Base-by-base conservation (phyloP, 306 rosid genomes). In the Geum urbanum region DNA sequence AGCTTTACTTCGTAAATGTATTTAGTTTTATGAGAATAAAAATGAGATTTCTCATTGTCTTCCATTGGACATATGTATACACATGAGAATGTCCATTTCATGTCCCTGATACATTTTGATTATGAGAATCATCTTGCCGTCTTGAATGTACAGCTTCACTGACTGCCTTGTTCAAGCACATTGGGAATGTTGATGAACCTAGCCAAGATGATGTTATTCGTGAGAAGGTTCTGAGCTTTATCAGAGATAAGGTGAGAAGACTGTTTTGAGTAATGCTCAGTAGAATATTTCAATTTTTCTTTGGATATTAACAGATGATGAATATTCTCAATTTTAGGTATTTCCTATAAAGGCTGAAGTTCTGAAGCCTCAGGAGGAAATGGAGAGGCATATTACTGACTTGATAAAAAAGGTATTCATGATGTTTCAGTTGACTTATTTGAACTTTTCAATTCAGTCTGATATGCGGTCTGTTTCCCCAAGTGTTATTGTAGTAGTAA, bases 321-420 rank as follows among this genome's bases (percentile, higher is more conserved):
- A 70, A 61, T 66, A 54, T 71, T 69, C 83, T 12, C 18, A 63
- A 48, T 68, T 70, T 73, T 78, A 94, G 99, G 96, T 94, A 69
- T 91, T 94, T 69, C 92, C 99, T 69, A 78, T 87, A 43, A 94
- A 91, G 86, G 79, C 82, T 48, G 99, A 94, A 82, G 86, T 94
- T 57, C 71, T 94, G 83, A 94, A 89, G 82, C 99, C 97, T 67
- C 95, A 76, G 47, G 97, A 91, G 76, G 97, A 91, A 82, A 94
- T 91, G 99, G 97, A 94, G 83, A 87, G 96, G 73, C 96, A 94
- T 76, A 94, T 94, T 75, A 94, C 99, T 67, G 95, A 94, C 80
- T 83, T 94, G 75, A 87, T 94, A 72, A 91, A 94, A 80, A 94
- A 84, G 88, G 99, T 89, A 35, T 20, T 61, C 66, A 50, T 80